phyloP scores from a whole-genome alignment of 2,329 filamentous ascomycete genomes.

The Alternaria atra region DNA sequence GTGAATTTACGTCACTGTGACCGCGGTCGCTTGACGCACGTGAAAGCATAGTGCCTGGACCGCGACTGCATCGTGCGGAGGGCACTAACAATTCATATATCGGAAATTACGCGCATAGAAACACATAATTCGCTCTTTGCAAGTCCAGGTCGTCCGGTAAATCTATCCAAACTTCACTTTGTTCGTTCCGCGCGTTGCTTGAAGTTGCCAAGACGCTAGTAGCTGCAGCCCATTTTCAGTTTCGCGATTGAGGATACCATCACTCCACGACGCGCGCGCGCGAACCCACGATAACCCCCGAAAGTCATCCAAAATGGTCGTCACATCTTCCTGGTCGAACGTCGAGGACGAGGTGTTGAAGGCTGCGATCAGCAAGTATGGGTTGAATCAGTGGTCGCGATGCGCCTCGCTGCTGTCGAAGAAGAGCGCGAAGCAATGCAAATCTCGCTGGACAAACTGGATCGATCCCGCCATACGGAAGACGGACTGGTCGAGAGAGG shows the following conservation, averaged over 20 bases:
- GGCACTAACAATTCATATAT: no score
- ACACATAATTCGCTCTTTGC: background rate
- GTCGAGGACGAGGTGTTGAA: conserved; percentile 96
- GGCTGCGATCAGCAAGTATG: conserved; percentile 63
- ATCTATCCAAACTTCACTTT: background rate
- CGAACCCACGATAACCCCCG: conserved; percentile 17
- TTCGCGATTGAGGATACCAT: conserved; percentile 29
- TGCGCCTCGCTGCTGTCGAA: conserved; percentile 96
- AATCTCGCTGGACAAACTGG: conserved; percentile 98
- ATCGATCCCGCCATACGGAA: conserved; percentile 97
- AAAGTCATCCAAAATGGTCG: conserved; percentile 64
- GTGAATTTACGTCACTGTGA: conserved; percentile 36
- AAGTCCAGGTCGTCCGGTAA: background rate
- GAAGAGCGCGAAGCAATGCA: conserved; percentile 99
- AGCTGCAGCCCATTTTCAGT: conserved; percentile 27
- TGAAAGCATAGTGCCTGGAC: background rate
- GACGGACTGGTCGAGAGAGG: conserved; percentile 98
- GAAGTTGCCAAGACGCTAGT: conserved; percentile 32
- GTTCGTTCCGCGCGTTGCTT: conserved; percentile 7
- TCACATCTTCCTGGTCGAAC: conserved; percentile 58
- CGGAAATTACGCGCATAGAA: background rate
- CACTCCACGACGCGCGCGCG: conserved; percentile 22
- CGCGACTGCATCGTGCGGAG: background rate
- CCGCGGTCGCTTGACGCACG: conserved; percentile 11
- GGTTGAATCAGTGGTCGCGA: conserved; percentile 84